Base-by-base conservation (phyloP, 73 alveolate genomes). In the Symbiodinium pilosum region DNA sequence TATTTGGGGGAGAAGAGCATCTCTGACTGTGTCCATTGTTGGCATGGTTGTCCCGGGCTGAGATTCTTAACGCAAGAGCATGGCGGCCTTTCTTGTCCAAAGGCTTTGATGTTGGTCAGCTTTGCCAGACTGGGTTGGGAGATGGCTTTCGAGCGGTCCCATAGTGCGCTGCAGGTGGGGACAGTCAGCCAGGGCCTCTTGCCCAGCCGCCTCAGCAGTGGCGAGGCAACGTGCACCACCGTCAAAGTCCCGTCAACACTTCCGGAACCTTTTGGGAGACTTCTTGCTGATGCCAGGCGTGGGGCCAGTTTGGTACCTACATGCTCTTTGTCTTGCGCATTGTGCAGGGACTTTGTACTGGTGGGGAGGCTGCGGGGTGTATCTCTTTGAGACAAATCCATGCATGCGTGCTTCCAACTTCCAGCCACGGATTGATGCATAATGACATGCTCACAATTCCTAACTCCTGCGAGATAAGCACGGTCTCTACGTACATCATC, bases 351-450 rank as follows among this genome's bases (percentile, higher is more conserved):
- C 54, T 91, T 14, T 91, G 97, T 88, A 91, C 97, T 0, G 97
- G 97, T 18, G 97, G 97, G n/a, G 97, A 64, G 81, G 81, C 81
- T 5, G n/a, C n/a, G n/a, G n/a, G n/a, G n/a, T n/a, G n/a, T n/a
- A n/a, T n/a, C n/a, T n/a, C n/a, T n/a, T n/a, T n/a, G n/a, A n/a
- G n/a, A n/a, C n/a, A n/a, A n/a, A n/a, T n/a, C n/a, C n/a, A n/a
- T n/a, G n/a, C n/a, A n/a, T n/a, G n/a, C n/a, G n/a, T n/a, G n/a
- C n/a, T n/a, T n/a, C n/a, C n/a, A n/a, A n/a, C n/a, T n/a, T n/a
- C n/a, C n/a, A n/a, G n/a, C n/a, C n/a, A n/a, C n/a, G n/a, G n/a
- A n/a, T n/a, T n/a, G n/a, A n/a, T n/a, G n/a, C n/a, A n/a, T n/a
- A n/a, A n/a, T n/a, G n/a, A n/a, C n/a, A n/a, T n/a, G n/a, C n/a